A percentile compares a stretch with the other conserved stretches of the same genome.
These are phyloP conservation scores for Angomonas ambiguus DNA, from an alignment of 208 protist genomes.

Conservation along the genomic window DNA sequence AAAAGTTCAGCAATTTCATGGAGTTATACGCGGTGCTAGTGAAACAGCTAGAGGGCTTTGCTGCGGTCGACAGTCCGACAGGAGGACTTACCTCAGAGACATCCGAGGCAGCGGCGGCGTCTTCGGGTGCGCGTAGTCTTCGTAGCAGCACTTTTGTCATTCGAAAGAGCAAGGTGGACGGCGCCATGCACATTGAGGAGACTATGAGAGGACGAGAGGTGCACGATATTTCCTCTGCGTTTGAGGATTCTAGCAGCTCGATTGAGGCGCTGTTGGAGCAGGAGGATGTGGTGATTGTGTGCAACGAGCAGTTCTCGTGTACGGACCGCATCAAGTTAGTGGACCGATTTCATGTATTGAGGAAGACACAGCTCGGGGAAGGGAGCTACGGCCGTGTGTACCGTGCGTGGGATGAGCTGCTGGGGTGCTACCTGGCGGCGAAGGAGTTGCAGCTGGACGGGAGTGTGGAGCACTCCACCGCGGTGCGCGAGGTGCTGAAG, in stretches of 20 bases:
- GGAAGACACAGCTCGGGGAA: conserved; percentile 26
- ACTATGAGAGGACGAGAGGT: background rate
- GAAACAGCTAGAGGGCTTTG: too few relatives aligned
- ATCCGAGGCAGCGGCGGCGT: too few relatives aligned
- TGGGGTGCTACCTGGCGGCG: conserved; percentile 52
- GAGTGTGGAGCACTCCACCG: conserved; percentile 18
- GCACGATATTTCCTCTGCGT: background rate
- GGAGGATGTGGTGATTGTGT: conserved; percentile 59
- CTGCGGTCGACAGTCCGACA: too few relatives aligned
- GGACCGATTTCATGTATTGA: conserved; percentile 46
- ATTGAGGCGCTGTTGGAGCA: conserved; percentile 37
- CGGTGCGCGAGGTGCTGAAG: conserved; percentile 46
- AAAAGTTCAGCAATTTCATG: too few relatives aligned
- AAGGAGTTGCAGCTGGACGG: conserved; percentile 58
- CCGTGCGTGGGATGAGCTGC: conserved; percentile 55
- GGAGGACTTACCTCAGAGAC: too few relatives aligned
- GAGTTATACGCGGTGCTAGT: too few relatives aligned
- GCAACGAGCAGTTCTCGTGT: conserved; percentile 41
- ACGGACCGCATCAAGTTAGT: conserved; percentile 40
- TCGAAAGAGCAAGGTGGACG: background rate
- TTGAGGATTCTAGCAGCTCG: background rate
- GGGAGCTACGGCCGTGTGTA: conserved; percentile 54
- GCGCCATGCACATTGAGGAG: background rate
- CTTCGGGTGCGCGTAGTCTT: background rate
- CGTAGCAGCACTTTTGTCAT: conserved; percentile 1